These are phyloP conservation scores for Rhizophora apiculata DNA, from an alignment of 345 rosid species.

Conservation along the genomic window DNA sequence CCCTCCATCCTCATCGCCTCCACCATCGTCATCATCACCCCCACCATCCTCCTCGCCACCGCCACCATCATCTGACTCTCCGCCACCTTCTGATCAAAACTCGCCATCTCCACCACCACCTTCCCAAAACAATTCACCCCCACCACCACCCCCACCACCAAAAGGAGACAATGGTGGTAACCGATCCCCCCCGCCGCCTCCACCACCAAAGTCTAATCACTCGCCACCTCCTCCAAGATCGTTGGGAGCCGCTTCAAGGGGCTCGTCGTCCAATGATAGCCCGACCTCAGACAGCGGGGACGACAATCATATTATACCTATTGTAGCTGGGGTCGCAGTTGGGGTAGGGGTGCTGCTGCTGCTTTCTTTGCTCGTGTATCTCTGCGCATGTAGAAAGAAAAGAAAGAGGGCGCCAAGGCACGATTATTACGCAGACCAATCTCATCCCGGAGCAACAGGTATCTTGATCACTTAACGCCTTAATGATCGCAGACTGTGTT, in stretches of 20 bases:
- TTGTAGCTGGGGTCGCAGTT: conserved; percentile 36
- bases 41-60: conserved; percentile 24
- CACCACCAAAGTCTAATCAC: conserved; percentile 27
- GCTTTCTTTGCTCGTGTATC: conserved; percentile 31
- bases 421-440: conserved; percentile 36
- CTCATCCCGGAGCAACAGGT: conserved; percentile 12
- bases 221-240: conserved; percentile 31
- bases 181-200: conserved; percentile 26
- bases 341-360: conserved; percentile 39
- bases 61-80: neutral
- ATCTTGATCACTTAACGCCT: neutral
- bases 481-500: too few relatives aligned
- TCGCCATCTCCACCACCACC: conserved; percentile 36
- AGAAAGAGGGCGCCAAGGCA: conserved; percentile 36
- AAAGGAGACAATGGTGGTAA: neutral
- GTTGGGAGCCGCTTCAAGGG: conserved; percentile 8
- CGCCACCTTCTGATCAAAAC: neutral
- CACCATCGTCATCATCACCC: neutral
- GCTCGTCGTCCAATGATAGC: conserved; percentile 5
- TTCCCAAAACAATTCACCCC: neutral
- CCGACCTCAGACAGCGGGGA: conserved; percentile 1
- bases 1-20: conserved; percentile 20
- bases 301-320: conserved; percentile 1
- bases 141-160: conserved; percentile 36
- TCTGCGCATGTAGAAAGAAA: conserved; percentile 44